These are phyloP conservation scores for Acanthamoeba triangularis DNA, from an alignment of 208 protist genomes.

Conservation along the genomic window DNA sequence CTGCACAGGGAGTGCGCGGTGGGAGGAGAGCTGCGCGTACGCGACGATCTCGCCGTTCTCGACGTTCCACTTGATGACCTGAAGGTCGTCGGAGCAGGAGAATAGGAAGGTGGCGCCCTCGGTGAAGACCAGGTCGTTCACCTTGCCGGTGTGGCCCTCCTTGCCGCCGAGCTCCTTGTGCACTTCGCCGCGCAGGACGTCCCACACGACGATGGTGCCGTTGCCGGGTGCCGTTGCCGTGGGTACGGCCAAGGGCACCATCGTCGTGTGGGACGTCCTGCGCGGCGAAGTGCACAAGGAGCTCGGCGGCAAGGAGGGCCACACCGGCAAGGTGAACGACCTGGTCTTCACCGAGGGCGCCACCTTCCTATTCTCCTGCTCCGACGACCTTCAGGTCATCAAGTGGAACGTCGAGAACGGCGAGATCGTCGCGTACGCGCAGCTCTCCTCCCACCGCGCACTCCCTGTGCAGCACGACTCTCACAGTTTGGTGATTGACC, in stretches of 20 bases:
- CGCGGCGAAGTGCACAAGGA: slow-evolving; percentile 27
- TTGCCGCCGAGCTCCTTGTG: slow-evolving; percentile 48
- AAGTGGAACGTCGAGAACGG: slow-evolving; percentile 68
- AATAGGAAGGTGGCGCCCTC: slow-evolving; percentile 56
- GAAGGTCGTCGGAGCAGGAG: slow-evolving; percentile 72
- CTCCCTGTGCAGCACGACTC: background rate
- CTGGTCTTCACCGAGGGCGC: slow-evolving; percentile 48
- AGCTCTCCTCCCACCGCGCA: background rate
- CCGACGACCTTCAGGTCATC: slow-evolving; percentile 70
- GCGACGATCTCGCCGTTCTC: slow-evolving; percentile 56
- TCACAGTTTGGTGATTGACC: too few relatives aligned
- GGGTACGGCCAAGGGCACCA: slow-evolving; percentile 23
- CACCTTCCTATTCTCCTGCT: slow-evolving; percentile 72
- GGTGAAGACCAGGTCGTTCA: slow-evolving; percentile 57
- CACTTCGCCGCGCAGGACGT: background rate
- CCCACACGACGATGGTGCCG: slow-evolving; percentile 56
- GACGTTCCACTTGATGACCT: slow-evolving; percentile 70
- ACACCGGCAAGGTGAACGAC: slow-evolving; percentile 30
- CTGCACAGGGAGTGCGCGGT: background rate
- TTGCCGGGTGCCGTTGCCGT: background rate
- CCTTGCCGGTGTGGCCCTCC: slow-evolving; percentile 50
- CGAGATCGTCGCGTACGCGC: slow-evolving; percentile 48
- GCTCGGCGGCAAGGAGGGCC: slow-evolving; percentile 68
- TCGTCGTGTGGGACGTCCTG: slow-evolving; percentile 30
- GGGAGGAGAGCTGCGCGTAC: slow-evolving; percentile 6